Evolutionary conservation across 2,329 filamentous ascomycete genomes (phyloP), one percentile per base, ranked within the genome.

Genomic region (Paecilomyces sp.): DNA sequence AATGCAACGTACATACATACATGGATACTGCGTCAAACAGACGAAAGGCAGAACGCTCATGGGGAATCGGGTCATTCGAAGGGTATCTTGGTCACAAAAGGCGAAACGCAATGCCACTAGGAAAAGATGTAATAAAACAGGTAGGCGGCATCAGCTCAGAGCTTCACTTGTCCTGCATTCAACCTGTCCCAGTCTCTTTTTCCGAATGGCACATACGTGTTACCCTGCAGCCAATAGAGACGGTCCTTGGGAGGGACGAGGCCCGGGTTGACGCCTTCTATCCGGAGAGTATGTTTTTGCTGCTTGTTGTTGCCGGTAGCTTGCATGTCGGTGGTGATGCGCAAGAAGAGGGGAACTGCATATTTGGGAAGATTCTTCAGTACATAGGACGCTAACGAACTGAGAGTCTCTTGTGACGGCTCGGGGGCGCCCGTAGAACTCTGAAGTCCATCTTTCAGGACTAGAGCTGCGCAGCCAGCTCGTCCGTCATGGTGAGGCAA

Each of bases 301-400:
- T 95, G 90, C 80, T 96, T 96, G 68, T 91, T 89, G 55, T 91
- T 96, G 0, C 91, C 91, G 3, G 92, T 96, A 1, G 85, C 81
- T 67, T 88, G 85, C 64, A 85, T 81, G 28, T 83, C 81, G 28
- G 76, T 79, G 7, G 87, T 82, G 5, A 92, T 74, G 12, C 92
- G 81, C 55, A 96, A 71, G 75, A 96, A 96, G 0, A 94, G 67
- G 0, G 92, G 92, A 3, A 87, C 82, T 0, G 91, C 91, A 68
- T 89, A 95, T 55, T 81, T 82, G 0, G 92, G 91, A 28, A 96
- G 77, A 6, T 77, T 77, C 6, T 74, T 72, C 13, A 77, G 69
- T 0, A 83, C 83, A 66, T 91, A 86, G 0, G 75, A 68, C 0
- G 87, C 87, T 3, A 95, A 70, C 30, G 83, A 84, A n/a, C 75